Percentiles rank a stretch among this genome's conserved stretches.
phyloP scores from a whole-genome alignment of 495 filamentous ascomycete genomes.

The Trichoderma asperelloides region DNA sequence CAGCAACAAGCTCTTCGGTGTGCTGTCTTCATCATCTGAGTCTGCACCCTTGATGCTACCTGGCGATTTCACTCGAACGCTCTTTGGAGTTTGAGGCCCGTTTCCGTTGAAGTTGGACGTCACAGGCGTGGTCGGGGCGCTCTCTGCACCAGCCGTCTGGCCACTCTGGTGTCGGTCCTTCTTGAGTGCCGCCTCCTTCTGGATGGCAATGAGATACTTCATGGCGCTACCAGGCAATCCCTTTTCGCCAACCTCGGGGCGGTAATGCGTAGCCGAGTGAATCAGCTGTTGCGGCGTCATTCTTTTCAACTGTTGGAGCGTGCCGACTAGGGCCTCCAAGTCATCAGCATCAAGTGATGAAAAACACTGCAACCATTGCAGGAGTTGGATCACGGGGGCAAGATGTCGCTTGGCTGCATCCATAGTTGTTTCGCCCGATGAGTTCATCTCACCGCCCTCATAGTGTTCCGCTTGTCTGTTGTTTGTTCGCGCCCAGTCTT shows the following conservation, averaged over 20 bases:
- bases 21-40: slow-evolving; percentile 47
- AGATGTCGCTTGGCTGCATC: slow-evolving; percentile 78
- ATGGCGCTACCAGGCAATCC: slow-evolving; percentile 74
- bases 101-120: slow-evolving; percentile 24
- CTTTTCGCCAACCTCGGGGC: slow-evolving; percentile 92
- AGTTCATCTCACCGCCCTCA: slow-evolving; percentile 78
- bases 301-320: slow-evolving; percentile 76
- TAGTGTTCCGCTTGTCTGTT: slow-evolving; percentile 94
- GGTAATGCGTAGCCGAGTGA: slow-evolving; percentile 85
- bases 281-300: slow-evolving; percentile 84
- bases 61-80: slow-evolving; percentile 18
- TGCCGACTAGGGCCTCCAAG: slow-evolving; percentile 72
- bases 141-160: slow-evolving; percentile 18
- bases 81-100: slow-evolving; percentile 20
- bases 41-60: slow-evolving; percentile 1
- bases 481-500: slow-evolving; percentile 92
- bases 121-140: slow-evolving; percentile 32
- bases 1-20: slow-evolving; percentile 63
- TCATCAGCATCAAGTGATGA: slow-evolving; percentile 87
- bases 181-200: slow-evolving; percentile 56
- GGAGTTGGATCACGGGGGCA: slow-evolving; percentile 81
- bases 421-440: slow-evolving; percentile 77
- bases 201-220: slow-evolving; percentile 76
- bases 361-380: slow-evolving; percentile 98
- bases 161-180: slow-evolving; percentile 37